Percentiles rank a stretch among this genome's conserved stretches.
Evolutionary conservation across 106 monocot species (phyloP).

Genomic region (Dendrobium nobile): DNA sequence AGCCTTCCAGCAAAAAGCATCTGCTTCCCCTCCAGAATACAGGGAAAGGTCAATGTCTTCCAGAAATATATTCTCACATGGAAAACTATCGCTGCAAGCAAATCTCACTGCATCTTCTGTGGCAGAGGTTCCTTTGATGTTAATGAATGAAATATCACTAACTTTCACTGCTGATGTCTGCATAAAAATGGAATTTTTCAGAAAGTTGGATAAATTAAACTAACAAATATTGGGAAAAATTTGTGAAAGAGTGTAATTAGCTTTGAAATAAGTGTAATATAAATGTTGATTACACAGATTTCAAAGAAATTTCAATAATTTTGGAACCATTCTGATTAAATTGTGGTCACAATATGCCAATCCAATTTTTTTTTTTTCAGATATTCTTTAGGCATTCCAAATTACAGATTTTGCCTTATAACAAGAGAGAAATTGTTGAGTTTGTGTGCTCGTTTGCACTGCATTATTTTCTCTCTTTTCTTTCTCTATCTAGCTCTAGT

Average conservation of each 20-base stretch:
- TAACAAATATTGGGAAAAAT: neutral
- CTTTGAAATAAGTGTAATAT: too few species aligned
- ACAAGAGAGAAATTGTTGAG: too few species aligned
- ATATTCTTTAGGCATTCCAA: too few species aligned
- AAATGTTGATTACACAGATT: too few species aligned
- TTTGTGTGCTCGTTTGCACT: too few species aligned
- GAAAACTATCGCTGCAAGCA: constrained; percentile 56
- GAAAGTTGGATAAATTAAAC: neutral
- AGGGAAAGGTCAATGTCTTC: constrained; percentile 44
- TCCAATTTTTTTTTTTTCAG: too few species aligned
- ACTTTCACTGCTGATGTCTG: constrained; percentile 73
- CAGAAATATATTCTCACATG: constrained; percentile 48
- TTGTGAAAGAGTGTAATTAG: too few species aligned
- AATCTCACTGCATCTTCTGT: constrained; percentile 43
- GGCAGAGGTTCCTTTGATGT: constrained; percentile 58
- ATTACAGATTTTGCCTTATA: neutral
- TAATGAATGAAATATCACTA: constrained; percentile 35
- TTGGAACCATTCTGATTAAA: too few species aligned
- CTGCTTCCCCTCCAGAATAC: constrained; percentile 26
- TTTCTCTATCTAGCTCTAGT: too few species aligned
- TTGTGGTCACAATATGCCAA: too few species aligned
- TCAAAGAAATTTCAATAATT: too few species aligned
- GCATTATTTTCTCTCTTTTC: too few species aligned
- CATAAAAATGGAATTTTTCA: constrained; percentile 3
- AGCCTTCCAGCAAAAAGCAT: constrained; percentile 58